These are phyloP conservation scores for Podila epicladia DNA, from an alignment of 192 early-diverging fungal species.

Conservation along the genomic window DNA sequence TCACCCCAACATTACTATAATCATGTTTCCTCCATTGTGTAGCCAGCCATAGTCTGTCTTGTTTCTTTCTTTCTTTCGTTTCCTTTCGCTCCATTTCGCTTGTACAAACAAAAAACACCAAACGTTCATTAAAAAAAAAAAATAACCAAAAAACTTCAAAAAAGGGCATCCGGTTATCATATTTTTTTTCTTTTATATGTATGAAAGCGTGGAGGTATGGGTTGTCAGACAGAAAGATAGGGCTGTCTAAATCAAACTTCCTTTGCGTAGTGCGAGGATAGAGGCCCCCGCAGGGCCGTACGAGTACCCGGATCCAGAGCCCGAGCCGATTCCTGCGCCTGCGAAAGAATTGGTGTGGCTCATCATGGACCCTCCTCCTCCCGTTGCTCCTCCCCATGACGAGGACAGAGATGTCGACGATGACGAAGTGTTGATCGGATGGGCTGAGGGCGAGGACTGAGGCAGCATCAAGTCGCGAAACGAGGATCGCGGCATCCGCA, in stretches of 20 bases:
- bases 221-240: too few relatives aligned
- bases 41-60: not conserved
- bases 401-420: not conserved
- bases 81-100: too few relatives aligned
- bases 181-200: too few relatives aligned
- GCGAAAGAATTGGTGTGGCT: constrained; percentile 19
- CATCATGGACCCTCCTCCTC: not conserved
- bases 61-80: not conserved
- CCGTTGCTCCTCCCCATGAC: not conserved
- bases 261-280: constrained; percentile 33
- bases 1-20: constrained; percentile 4
- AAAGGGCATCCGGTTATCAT: too few relatives aligned
- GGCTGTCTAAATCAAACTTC: constrained; percentile 21
- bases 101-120: too few relatives aligned
- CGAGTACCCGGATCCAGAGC: constrained; percentile 8
- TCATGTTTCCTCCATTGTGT: not conserved
- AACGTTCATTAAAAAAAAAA: too few relatives aligned
- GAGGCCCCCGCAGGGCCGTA: constrained; percentile 18
- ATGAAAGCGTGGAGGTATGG: too few relatives aligned
- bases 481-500: constrained; percentile 42
- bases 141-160: too few relatives aligned
- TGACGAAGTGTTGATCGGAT: not conserved
- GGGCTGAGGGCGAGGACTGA: not conserved
- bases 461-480: constrained; percentile 25
- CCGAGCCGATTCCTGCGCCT: constrained; percentile 22